A percentile compares a stretch with the other conserved stretches of the same genome.
These are phyloP conservation scores for Gillenia trifoliata DNA, from an alignment of 306 rosid genomes.

Conservation along the genomic window DNA sequence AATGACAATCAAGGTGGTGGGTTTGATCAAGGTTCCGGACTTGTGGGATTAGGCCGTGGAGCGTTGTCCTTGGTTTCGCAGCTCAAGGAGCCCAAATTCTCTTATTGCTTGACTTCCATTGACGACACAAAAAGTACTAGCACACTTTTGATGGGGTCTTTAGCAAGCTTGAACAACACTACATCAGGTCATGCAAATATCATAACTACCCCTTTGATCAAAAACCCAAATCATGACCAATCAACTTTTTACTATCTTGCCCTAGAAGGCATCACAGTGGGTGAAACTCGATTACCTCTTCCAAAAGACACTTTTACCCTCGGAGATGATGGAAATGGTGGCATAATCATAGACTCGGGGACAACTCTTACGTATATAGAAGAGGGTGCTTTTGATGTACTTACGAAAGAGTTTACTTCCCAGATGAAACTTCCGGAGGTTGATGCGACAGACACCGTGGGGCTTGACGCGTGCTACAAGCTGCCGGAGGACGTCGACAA, in stretches of 20 bases:
- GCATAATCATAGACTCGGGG: conserved; percentile 82
- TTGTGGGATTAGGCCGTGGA: conserved; percentile 86
- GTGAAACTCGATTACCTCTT: conserved; percentile 38
- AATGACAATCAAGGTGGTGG: conserved; percentile 75
- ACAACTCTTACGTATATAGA: conserved; percentile 69
- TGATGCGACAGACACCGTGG: conserved; percentile 30
- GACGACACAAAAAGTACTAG: conserved; percentile 47
- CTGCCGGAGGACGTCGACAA: conserved; percentile 31
- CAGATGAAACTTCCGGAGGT: conserved; percentile 45
- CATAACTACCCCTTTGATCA: conserved; percentile 52
- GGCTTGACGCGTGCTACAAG: conserved; percentile 66
- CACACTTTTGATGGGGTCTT: conserved; percentile 58
- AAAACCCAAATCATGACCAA: conserved; percentile 43
- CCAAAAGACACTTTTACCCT: conserved; percentile 45
- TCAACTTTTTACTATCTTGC: conserved; percentile 77
- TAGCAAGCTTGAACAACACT: conserved; percentile 28
- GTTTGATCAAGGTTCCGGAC: conserved; percentile 66
- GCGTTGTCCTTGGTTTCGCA: conserved; percentile 78
- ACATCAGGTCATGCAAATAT: background rate
- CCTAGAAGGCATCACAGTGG: conserved; percentile 73
- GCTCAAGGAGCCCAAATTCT: conserved; percentile 57
- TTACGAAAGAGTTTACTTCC: conserved; percentile 48
- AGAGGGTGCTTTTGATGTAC: conserved; percentile 33
- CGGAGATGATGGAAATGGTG: conserved; percentile 64
- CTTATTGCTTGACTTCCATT: conserved; percentile 65